Evolutionary conservation across 108 stramenopile genomes (phyloP), one percentile per base, ranked within the genome.

Genomic region (Chaetoceros muelleri): DNA sequence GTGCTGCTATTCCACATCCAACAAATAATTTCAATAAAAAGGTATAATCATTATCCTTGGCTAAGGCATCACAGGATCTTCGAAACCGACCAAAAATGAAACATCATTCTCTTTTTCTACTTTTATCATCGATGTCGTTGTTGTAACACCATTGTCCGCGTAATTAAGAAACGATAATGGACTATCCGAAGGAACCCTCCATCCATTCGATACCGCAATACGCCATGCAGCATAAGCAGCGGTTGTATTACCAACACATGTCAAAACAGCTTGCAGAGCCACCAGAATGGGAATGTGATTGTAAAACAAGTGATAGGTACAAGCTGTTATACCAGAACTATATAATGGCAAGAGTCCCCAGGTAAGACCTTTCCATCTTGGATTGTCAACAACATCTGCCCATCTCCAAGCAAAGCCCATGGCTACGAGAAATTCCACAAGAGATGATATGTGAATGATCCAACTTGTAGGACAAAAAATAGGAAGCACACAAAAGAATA

Each of bases 281-380:
- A 96, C 92, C 57, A 96, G 57, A 7, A 80, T 58, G 19, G 85
- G 80, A 44, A 93, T 75, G 17, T 66, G 74, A 67, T 96, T 96
- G 78, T 87, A 96, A 62, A 96, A 89, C 23, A 93, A 60, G 61
- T 96, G 95, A 65, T 90, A 96, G 19, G 87, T 87, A 57, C 95
- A 96, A 13, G 95, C 95, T 5, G 84, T 84, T 51, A 96, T 86
- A 21, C 93, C 95, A 18, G 86, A 88, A 2, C 78, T 68, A 62
- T 96, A 93, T 22, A 94, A 60, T 0, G 95, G 95, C 20, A 94
- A 57, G 62, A 96, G 67, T 26, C 93, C 95, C 92, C 92, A 96
- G 0, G 93, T 92, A 55, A 96, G 28, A 2, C 92, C 90, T 55
- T 89, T 92, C 95, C 95, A 96, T 30, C 69, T 72, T 30, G 70